Evolutionary conservation across 2,329 filamentous ascomycete species (phyloP), one percentile per base, ranked within the genome.

Genomic region (Arthrobotrys megalospora): DNA sequence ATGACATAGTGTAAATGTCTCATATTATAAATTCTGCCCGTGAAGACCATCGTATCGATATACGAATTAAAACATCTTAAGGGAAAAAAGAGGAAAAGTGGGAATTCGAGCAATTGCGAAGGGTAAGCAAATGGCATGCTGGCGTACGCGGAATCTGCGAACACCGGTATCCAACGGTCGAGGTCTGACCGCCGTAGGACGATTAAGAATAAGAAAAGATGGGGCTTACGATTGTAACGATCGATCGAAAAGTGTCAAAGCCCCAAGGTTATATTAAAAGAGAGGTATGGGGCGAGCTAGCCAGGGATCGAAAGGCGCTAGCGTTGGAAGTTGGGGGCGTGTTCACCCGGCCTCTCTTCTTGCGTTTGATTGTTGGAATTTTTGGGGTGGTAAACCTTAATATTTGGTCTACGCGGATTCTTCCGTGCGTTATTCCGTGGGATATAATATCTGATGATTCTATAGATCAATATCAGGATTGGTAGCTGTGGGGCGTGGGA

Each of bases 291-390:
- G 60, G 69, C 50, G 38, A 65, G 50, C 50, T 66, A 71, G 66
- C 65, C 48, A 65, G 72, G 72, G 65, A 65, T 52, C 32, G 34
- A 53, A 41, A 53, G 58, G 52, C 73, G 73, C 73, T 77, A 77
- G 73, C 19, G 73, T 71, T 71, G 73, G 71, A 68, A 53, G 34
- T 47, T 68, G 43, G 28, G 53, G 64, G 47, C n/a, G n/a, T 38
- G 6, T 55, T 60, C 24, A 60, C 21, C 50, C 50, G 28, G 41
- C 21, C 19, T 47, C n/a, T n/a, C 64, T 36, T 69, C 50, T 36
- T 47, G 47, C 21, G 21, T 50, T 50, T 50, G 41, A 50, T n/a
- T 62, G 52, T 70, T 70, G 52, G 41, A 69, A 68, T 67, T 43
- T 41, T 43, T 66, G 2, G 47, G 34, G 10, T 19, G 11, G 21